Evolutionary conservation across 2,329 filamentous ascomycete genomes (phyloP).

Genomic region (Fusarium illudens): DNA sequence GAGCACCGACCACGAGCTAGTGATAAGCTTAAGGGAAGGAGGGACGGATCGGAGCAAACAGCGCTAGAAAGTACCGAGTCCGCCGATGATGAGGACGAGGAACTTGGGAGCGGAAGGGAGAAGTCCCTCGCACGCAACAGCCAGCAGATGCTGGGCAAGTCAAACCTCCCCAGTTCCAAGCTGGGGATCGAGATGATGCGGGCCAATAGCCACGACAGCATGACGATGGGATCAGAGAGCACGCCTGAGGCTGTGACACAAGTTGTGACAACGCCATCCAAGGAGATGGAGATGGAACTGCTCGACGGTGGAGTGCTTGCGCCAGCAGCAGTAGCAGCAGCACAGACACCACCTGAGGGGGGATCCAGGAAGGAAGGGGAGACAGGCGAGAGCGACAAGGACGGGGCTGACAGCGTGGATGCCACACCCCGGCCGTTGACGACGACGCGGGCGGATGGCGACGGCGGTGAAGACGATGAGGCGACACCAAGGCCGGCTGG

Average conservation of each 20-base stretch:
- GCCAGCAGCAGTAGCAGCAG: constrained; percentile 3
- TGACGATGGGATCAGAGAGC: constrained; percentile 62
- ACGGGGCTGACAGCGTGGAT: constrained; percentile 45
- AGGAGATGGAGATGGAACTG: constrained; percentile 49
- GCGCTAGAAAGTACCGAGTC: constrained; percentile 81
- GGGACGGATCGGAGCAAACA: constrained; percentile 77
- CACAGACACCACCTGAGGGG: constrained; percentile 40
- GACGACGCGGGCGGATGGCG: constrained; percentile 18
- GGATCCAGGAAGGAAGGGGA: constrained; percentile 19
- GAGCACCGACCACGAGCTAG: constrained; percentile 67
- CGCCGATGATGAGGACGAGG: constrained; percentile 94
- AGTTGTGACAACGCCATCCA: constrained; percentile 58
- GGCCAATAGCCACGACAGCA: constrained; percentile 91
- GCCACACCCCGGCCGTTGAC: constrained; percentile 55
- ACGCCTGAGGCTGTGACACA: constrained; percentile 62
- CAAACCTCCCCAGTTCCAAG: constrained; percentile 79
- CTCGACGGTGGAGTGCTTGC: constrained; percentile 32
- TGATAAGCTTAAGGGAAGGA: constrained; percentile 78
- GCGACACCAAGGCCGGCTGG: constrained; percentile 51
- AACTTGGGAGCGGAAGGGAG: constrained; percentile 67
- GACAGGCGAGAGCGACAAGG: constrained; percentile 13
- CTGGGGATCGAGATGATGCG: constrained; percentile 98
- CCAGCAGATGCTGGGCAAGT: constrained; percentile 54
- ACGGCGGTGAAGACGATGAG: constrained; percentile 44
- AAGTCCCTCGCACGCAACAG: constrained; percentile 59